Base-by-base conservation (phyloP, 2,329 filamentous ascomycete genomes). In the Zelopaecilomyces penicillatus region DNA sequence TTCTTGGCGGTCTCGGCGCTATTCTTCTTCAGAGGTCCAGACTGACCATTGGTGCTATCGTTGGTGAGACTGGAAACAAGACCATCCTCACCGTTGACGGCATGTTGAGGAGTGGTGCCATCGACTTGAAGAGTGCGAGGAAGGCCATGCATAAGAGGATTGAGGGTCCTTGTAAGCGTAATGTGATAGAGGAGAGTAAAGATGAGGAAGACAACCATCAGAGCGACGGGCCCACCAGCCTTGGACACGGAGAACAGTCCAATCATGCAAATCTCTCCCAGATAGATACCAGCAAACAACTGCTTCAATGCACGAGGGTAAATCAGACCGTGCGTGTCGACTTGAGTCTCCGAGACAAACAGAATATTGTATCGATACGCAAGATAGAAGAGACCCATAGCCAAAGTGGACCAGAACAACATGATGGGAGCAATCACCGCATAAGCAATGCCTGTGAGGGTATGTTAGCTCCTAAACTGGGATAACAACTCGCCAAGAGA, bases 271-370 rank as follows among this genome's bases (percentile, higher is more conserved):
- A 90, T 66, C 55, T 91, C 82, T 1, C 83, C 78, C 10, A 95
- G 69, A 64, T 95, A 95, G 39, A 93, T 73, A 42, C 89, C 88
- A 2, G 82, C 78, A 37, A 91, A 79, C 30, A 93, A 76, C 50
- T 97, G 90, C 69, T 95, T 87, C 37, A 97, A 74, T 5, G 87
- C 90, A 27, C 87, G 85, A 1, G 88, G 85, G 60, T 95, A 97
- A 57, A 88, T 82, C 26, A 91, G 80, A 40, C 93, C 91, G 57
- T 87, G 87, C 39, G 89, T 95, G 59, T 97, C 90, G 51, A 95
- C 81, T 50, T 81, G 72, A 9, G 84, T 76, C 53, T 89, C 84
- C 39, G 80, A 83, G 10, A 93, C 85, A 61, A 87, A 95, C 26
- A 95, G 71, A 43, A 95, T 65, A 65, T 91, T 90, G 74, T 95